phyloP scores from a whole-genome alignment of 1,284 basidiomycete species.

The Puccinia hordei region DNA sequence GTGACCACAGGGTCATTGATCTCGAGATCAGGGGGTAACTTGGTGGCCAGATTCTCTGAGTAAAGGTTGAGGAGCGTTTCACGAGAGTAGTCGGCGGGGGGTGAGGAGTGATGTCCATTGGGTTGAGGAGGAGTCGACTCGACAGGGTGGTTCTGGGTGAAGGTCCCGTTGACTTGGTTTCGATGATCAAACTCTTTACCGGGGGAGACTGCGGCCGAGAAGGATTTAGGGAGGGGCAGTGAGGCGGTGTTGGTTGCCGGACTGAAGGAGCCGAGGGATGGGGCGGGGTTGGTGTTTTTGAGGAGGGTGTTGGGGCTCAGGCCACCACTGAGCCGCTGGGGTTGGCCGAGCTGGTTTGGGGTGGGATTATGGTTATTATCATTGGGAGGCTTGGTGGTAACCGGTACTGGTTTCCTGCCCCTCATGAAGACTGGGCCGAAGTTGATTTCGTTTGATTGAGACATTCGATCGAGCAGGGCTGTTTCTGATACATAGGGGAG shows the following conservation, averaged over 20 bases:
- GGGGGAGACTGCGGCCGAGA: conserved; percentile 49
- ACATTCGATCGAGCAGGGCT: conserved; percentile 20
- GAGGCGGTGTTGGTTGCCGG: conserved; percentile 10
- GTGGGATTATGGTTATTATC: not conserved
- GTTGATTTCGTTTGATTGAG: conserved; percentile 48
- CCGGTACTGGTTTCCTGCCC: conserved; percentile 29
- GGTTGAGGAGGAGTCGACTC: not conserved
- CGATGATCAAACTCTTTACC: conserved; percentile 26
- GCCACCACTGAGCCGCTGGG: not conserved
- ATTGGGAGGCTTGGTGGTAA: not conserved
- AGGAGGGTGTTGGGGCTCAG: not conserved
- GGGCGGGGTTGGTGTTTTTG: conserved; percentile 8
- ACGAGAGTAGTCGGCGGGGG: conserved; percentile 37
- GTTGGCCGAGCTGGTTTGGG: not conserved
- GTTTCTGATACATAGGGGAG: too few relatives aligned
- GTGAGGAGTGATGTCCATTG: conserved; percentile 8
- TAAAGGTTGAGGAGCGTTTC: conserved; percentile 45
- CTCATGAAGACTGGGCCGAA: conserved; percentile 51
- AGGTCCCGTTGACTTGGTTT: not conserved
- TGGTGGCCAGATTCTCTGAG: conserved; percentile 34
- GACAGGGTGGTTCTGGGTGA: not conserved
- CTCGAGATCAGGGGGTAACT: conserved; percentile 40
- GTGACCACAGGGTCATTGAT: conserved; percentile 32
- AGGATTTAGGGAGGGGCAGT: conserved; percentile 35
- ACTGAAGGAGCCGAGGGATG: conserved; percentile 29